Percentiles rank a stretch among this genome's conserved stretches.
Conservation (phyloP, 2,329 filamentous ascomycete species). For the Diaporthe humulicola region DNA sequence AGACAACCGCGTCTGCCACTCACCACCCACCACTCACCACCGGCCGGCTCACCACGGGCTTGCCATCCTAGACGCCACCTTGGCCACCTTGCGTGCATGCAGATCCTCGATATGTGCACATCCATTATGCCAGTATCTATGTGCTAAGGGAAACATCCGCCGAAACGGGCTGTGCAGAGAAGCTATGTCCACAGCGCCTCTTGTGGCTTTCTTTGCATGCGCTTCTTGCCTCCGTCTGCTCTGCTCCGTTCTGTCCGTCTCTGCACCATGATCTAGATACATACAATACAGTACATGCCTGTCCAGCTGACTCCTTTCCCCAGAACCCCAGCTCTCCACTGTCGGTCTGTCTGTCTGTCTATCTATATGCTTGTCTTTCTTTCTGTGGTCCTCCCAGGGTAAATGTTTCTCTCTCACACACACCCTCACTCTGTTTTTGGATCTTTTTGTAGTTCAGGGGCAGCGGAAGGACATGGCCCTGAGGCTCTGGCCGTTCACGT, state of each 20-base stretch:
- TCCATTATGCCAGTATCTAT: background rate
- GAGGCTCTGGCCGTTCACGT: slow-evolving; percentile 18
- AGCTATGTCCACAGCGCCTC: background rate
- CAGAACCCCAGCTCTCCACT: background rate
- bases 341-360: background rate
- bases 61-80: background rate
- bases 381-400: background rate
- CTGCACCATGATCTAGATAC: background rate
- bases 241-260: background rate
- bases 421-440: too few species aligned
- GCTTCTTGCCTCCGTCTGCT: background rate
- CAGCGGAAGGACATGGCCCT: background rate
- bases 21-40: background rate
- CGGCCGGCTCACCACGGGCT: background rate
- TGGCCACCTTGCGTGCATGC: background rate
- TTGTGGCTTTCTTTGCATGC: background rate
- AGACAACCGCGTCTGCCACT: background rate
- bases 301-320: background rate
- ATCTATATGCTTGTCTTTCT: background rate
- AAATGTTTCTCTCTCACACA: background rate
- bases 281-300: too few species aligned
- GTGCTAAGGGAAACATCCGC: slow-evolving; percentile 7
- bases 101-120: slow-evolving; percentile 3
- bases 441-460: slow-evolving; percentile 3
- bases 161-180: slow-evolving; percentile 12